A percentile compares a stretch with the other conserved stretches of the same genome.
These are phyloP conservation scores for Botrytis tulipae DNA, from an alignment of 2,329 filamentous ascomycete genomes.

Conservation along the genomic window DNA sequence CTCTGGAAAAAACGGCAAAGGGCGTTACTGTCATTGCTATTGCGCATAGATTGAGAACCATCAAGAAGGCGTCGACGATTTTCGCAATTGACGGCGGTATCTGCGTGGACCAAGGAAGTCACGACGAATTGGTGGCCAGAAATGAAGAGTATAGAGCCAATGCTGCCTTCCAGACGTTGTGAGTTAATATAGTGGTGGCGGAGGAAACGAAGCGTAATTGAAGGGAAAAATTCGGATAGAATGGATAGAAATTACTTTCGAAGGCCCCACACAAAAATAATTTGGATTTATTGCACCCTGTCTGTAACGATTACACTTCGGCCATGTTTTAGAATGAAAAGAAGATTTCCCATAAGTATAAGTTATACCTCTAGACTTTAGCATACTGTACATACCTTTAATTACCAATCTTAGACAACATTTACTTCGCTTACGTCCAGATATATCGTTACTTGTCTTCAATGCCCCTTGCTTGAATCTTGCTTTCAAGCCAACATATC, in stretches of 20 bases:
- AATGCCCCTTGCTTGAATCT: neutral
- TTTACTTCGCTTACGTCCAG: neutral
- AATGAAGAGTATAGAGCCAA: slow-evolving; percentile 50
- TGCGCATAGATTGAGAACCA: slow-evolving; percentile 56
- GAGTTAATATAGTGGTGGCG: neutral
- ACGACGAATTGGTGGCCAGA: slow-evolving; percentile 53
- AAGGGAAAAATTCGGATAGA: neutral
- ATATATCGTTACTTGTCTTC: neutral
- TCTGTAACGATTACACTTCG: neutral
- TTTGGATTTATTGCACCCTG: neutral
- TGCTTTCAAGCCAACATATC: neutral
- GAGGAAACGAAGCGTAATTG: neutral
- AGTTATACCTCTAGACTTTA: neutral
- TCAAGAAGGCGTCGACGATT: slow-evolving; percentile 56
- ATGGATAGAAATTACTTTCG: neutral
- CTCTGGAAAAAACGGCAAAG: slow-evolving; percentile 55
- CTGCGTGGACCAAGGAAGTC: slow-evolving; percentile 52
- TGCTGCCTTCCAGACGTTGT: slow-evolving; percentile 35
- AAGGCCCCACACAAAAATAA: neutral
- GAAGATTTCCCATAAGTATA: neutral
- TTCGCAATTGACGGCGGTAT: slow-evolving; percentile 54
- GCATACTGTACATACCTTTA: neutral
- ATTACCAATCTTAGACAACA: neutral
- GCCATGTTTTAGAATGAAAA: neutral
- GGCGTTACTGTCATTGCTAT: slow-evolving; percentile 58